A percentile compares a stretch with the other conserved stretches of the same genome.
Conservation (phyloP, 257 asterid genomes). For the Cruciata laevipes region DNA sequence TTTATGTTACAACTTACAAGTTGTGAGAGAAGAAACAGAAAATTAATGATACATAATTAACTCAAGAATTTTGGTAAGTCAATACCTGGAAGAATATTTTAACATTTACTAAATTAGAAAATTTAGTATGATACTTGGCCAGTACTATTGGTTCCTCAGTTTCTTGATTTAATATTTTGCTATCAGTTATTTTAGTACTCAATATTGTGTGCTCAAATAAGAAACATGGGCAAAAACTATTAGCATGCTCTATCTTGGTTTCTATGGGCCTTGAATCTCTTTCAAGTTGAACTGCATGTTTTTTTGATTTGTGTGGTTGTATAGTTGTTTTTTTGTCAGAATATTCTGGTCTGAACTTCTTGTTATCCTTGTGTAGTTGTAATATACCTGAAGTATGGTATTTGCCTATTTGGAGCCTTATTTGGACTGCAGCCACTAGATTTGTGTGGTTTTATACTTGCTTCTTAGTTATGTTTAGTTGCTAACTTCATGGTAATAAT, state of each 20-base stretch:
- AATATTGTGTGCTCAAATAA: not conserved
- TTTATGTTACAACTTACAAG: not conserved
- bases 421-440: not conserved
- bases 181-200: not conserved
- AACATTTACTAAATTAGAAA: not conserved
- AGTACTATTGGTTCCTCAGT: not conserved
- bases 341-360: not conserved
- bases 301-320: not conserved
- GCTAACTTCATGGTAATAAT: not conserved
- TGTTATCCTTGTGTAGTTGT: not conserved
- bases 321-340: not conserved
- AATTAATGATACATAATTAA: not conserved
- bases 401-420: not conserved
- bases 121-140: not conserved
- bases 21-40: not conserved
- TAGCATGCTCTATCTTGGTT: not conserved
- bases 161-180: not conserved
- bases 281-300: not conserved
- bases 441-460: not conserved
- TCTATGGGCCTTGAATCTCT: not conserved
- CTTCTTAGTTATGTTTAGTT: not conserved
- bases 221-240: not conserved
- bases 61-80: not conserved
- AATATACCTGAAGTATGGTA: not conserved
- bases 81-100: not conserved